These are phyloP conservation scores for Wickerhamomyces strasburgensis DNA, from an alignment of 805 yeast genomes.

Conservation along the genomic window DNA sequence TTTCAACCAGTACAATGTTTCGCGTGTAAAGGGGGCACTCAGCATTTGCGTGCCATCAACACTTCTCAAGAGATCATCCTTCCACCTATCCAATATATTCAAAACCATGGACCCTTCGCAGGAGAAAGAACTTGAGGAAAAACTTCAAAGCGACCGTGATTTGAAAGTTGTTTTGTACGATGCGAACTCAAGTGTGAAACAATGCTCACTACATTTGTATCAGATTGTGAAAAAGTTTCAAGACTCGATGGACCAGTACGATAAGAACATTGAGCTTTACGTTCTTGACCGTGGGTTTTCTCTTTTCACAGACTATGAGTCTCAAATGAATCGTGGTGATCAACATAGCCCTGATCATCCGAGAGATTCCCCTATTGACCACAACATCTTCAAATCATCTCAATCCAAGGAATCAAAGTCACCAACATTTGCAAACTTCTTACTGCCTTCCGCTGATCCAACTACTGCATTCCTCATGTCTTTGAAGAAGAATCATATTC, in stretches of 20 bases:
- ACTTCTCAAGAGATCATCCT: conserved; percentile 53
- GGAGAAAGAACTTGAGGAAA: conserved; percentile 11
- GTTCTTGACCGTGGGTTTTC: conserved; percentile 21
- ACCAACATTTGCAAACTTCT: conserved; percentile 18
- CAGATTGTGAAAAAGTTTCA: conserved; percentile 25
- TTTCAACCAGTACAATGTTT: conserved; percentile 62
- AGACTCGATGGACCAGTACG: conserved; percentile 9
- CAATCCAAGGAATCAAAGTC: conserved; percentile 1
- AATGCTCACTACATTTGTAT: conserved; percentile 23
- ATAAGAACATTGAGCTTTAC: conserved; percentile 13
- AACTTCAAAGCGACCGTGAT: conserved; percentile 7
- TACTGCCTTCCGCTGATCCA: conserved; percentile 24
- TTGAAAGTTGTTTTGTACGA: conserved; percentile 23
- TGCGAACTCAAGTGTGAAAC: conserved; percentile 15
- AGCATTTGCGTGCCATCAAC: conserved; percentile 89
- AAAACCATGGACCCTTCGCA: conserved; percentile 25
- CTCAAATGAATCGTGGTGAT: conserved; percentile 2
- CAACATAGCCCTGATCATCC: not conserved
- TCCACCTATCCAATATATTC: conserved; percentile 23
- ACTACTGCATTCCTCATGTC: conserved; percentile 20
- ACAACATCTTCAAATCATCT: conserved; percentile 11
- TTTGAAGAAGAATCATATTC: conserved; percentile 14
- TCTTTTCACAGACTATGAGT: conserved; percentile 8
- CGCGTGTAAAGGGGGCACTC: conserved; percentile 56
- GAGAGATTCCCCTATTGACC: conserved; percentile 8